Percentiles rank a stretch among this genome's conserved stretches.
phyloP scores from a whole-genome alignment of 1,139 yeast species.

The Pichia sp. region DNA sequence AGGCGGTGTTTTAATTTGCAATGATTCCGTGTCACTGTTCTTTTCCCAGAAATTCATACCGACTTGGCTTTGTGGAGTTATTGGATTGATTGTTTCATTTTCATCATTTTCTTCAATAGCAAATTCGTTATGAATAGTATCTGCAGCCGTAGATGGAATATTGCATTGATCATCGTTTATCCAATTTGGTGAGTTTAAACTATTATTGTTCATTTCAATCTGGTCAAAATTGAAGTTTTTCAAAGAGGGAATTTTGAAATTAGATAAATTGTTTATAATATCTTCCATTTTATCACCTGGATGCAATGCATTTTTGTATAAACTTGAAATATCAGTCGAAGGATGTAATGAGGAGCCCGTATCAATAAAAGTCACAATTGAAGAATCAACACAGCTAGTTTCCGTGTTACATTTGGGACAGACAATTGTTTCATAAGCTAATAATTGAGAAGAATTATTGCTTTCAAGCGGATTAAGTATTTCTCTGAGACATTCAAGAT shows the following conservation, averaged over 20 bases:
- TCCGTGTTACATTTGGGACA: constrained; percentile 11
- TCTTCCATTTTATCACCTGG: constrained; percentile 1
- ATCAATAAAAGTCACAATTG: background rate
- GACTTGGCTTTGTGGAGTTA: constrained; percentile 16
- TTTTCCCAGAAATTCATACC: constrained; percentile 14
- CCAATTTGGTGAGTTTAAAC: no score
- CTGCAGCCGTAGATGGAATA: no score
- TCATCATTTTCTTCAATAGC: background rate
- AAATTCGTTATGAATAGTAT: no score
- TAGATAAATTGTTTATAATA: constrained; percentile 1
- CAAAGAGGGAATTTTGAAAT: background rate
- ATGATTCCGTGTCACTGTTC: background rate
- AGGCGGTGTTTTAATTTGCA: background rate
- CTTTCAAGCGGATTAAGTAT: background rate
- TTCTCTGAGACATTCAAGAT: constrained; percentile 13
- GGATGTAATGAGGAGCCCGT: background rate
- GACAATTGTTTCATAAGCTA: no score
- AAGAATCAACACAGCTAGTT: constrained; percentile 3
- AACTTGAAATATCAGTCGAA: background rate
- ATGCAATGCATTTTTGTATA: background rate
- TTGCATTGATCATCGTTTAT: no score
- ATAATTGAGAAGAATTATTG: background rate
- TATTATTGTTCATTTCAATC: background rate
- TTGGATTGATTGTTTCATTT: constrained; percentile 2
- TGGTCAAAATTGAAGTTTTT: background rate